Evolutionary conservation across 208 protist species (phyloP).

Genomic region (Porcisia hertigi): DNA sequence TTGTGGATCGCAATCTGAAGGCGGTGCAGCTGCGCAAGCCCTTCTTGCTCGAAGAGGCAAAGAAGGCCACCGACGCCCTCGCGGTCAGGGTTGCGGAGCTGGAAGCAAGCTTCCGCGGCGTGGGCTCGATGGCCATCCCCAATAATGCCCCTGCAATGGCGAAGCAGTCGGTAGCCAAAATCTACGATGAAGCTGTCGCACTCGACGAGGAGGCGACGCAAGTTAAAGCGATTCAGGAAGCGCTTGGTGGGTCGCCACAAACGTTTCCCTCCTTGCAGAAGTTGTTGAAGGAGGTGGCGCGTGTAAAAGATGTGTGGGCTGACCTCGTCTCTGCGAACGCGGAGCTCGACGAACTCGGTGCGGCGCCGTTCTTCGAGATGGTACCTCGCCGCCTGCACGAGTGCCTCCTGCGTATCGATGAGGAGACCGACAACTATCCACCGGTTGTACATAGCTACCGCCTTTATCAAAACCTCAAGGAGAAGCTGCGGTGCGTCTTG

Average conservation of each 20-base stretch:
- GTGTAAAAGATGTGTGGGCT: slow-evolving; percentile 92
- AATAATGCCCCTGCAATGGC: slow-evolving; percentile 37
- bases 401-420: slow-evolving; percentile 66
- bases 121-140: slow-evolving; percentile 44
- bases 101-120: slow-evolving; percentile 41
- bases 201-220: slow-evolving; percentile 78
- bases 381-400: slow-evolving; percentile 88
- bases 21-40: slow-evolving; percentile 78
- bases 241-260: slow-evolving; percentile 56
- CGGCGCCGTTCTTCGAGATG: slow-evolving; percentile 94
- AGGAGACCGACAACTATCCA: slow-evolving; percentile 59
- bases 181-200: slow-evolving; percentile 67
- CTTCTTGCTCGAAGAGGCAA: slow-evolving; percentile 62
- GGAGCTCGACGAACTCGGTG: slow-evolving; percentile 82
- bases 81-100: slow-evolving; percentile 57
- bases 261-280: slow-evolving; percentile 57
- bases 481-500: slow-evolving; percentile 45
- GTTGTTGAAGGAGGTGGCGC: slow-evolving; percentile 82
- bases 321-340: slow-evolving; percentile 77
- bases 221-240: slow-evolving; percentile 77
- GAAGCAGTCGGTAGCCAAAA: slow-evolving; percentile 64
- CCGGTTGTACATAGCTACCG: slow-evolving; percentile 60
- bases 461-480: slow-evolving; percentile 50
- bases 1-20: slow-evolving; percentile 92
- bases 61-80: slow-evolving; percentile 56